A percentile compares a stretch with the other conserved stretches of the same genome.
Conservation (phyloP, 1,284 basidiomycete genomes). For the Irpex sp. region DNA sequence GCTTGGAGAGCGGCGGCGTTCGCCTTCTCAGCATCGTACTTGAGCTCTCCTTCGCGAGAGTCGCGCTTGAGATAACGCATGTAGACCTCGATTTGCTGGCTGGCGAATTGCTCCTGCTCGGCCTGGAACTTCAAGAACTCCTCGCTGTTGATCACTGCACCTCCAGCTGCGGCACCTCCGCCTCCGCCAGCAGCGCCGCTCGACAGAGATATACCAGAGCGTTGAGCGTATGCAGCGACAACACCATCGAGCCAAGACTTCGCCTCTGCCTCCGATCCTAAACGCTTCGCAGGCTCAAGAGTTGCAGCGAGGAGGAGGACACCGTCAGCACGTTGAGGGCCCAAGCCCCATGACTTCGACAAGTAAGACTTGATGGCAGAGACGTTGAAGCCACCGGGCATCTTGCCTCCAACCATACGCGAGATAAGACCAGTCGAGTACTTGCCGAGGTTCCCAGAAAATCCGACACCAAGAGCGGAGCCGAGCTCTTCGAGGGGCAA, state of each 20-base stretch:
- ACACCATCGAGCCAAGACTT: slow-evolving; percentile 92
- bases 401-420: slow-evolving; percentile 91
- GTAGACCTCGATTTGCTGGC: slow-evolving; percentile 92
- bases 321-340: slow-evolving; percentile 83
- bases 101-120: slow-evolving; percentile 90
- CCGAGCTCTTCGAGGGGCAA: slow-evolving; percentile 95
- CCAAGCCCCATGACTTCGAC: slow-evolving; percentile 91
- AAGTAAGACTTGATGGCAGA: slow-evolving; percentile 91
- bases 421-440: slow-evolving; percentile 92
- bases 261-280: slow-evolving; percentile 88
- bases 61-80: slow-evolving; percentile 96
- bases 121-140: slow-evolving; percentile 96
- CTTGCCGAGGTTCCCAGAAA: slow-evolving; percentile 88
- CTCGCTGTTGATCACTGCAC: slow-evolving; percentile 93
- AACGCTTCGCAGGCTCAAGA: slow-evolving; percentile 91
- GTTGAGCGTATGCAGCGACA: slow-evolving; percentile 82
- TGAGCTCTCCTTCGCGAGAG: slow-evolving; percentile 86
- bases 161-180: slow-evolving; percentile 62
- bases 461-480: slow-evolving; percentile 78
- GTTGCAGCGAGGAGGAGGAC: slow-evolving; percentile 91
- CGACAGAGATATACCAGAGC: slow-evolving; percentile 84
- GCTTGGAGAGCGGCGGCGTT: slow-evolving; percentile 74
- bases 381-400: slow-evolving; percentile 98
- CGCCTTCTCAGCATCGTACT: slow-evolving; percentile 83
- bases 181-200: slow-evolving; percentile 59